Conservation (phyloP, 495 filamentous ascomycete genomes). For the Penicillium ochrochloron region DNA sequence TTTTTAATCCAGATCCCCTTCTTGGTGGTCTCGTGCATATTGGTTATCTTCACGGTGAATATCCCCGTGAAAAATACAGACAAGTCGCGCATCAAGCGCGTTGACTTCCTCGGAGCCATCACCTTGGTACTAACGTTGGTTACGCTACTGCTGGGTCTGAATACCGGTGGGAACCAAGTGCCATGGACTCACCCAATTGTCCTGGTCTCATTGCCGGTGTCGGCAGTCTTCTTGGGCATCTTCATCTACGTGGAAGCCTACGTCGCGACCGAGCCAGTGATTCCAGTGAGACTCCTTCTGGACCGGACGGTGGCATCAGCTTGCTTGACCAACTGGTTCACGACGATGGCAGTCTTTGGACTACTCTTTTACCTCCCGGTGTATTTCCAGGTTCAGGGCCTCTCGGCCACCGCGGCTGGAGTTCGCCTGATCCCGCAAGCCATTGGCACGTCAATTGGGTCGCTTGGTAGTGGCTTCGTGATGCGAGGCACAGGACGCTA, state of each 20-base stretch:
- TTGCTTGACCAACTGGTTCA: constrained; percentile 79
- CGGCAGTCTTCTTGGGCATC: constrained; percentile 52
- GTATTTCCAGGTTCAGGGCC: constrained; percentile 78
- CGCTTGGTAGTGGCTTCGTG: constrained; percentile 69
- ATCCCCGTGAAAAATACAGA: constrained; percentile 76
- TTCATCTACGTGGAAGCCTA: constrained; percentile 72
- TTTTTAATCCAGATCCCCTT: constrained; percentile 82
- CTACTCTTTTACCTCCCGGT: constrained; percentile 79
- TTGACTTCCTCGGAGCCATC: constrained; percentile 82
- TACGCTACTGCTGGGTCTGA: constrained; percentile 77
- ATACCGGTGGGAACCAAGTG: constrained; percentile 81
- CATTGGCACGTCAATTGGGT: constrained; percentile 72
- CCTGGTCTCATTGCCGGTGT: constrained; percentile 67
- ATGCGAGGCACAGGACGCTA: constrained; percentile 83
- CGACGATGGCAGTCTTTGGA: constrained; percentile 55
- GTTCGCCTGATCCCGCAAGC: constrained; percentile 68
- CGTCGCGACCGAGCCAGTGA: constrained; percentile 74
- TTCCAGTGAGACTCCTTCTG: constrained; percentile 78
- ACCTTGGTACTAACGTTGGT: constrained; percentile 72
- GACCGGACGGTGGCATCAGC: constrained; percentile 73
- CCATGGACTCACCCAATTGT: constrained; percentile 88
- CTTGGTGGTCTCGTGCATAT: constrained; percentile 62
- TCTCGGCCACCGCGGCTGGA: constrained; percentile 72
- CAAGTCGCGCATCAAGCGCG: constrained; percentile 60
- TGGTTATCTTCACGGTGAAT: constrained; percentile 70